Percentiles rank a stretch among this genome's conserved stretches.
These are phyloP conservation scores for Amylostereum chailletii DNA, from an alignment of 1,284 basidiomycete genomes.

Conservation along the genomic window DNA sequence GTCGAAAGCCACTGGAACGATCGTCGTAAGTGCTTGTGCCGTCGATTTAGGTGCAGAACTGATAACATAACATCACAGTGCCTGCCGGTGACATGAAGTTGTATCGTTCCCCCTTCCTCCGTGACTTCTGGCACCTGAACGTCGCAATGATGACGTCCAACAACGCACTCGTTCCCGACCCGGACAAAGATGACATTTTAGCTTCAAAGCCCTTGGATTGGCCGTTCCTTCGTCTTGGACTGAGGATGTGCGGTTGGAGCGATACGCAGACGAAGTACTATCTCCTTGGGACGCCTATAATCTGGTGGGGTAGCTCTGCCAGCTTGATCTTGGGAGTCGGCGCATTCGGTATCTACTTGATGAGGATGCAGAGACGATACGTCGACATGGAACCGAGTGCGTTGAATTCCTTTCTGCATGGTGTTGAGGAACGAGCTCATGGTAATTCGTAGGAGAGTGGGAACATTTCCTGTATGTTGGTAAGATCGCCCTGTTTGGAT, in stretches of 20 bases:
- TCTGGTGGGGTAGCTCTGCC: conserved; percentile 82
- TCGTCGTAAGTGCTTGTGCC: conserved; percentile 50
- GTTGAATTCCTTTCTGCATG: conserved; percentile 19
- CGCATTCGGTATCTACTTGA: conserved; percentile 62
- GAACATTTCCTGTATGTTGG: conserved; percentile 91
- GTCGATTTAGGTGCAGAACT: background rate
- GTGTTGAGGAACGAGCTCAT: background rate
- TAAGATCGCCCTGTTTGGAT: conserved; percentile 88
- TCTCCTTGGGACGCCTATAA: conserved; percentile 84
- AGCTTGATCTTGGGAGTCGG: conserved; percentile 56
- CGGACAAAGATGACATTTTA: conserved; percentile 96
- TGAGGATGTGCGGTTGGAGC: conserved; percentile 97
- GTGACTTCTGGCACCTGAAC: conserved; percentile 98
- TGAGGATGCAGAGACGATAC: conserved; percentile 84
- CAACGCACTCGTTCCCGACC: conserved; percentile 94
- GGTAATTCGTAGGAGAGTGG: conserved; percentile 60
- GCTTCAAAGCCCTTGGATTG: conserved; percentile 90
- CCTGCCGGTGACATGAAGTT: conserved; percentile 76
- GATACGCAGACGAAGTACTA: conserved; percentile 89
- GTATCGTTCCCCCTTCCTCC: conserved; percentile 88
- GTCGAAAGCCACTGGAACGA: conserved; percentile 97
- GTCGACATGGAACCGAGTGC: conserved; percentile 81
- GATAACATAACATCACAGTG: conserved; percentile 37
- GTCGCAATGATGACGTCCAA: conserved; percentile 99
- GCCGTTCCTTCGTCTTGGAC: conserved; percentile 84